Conservation (phyloP, 2,329 filamentous ascomycete species). For the Tolypocladium album region DNA sequence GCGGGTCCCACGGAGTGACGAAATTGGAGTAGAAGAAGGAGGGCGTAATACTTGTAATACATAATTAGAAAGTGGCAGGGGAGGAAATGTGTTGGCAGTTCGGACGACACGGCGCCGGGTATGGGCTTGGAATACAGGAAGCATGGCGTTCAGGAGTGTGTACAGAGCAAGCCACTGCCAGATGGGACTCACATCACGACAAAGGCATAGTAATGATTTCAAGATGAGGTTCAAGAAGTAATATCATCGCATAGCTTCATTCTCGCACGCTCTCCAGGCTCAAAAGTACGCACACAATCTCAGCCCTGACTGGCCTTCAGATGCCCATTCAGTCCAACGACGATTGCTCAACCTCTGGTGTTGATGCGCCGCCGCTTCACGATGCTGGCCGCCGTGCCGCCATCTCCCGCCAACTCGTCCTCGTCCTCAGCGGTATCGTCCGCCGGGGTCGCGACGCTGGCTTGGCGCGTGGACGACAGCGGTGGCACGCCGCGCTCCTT, state of each 20-base stretch:
- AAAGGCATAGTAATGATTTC: background rate
- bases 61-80: background rate
- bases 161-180: background rate
- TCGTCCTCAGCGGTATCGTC: conserved; percentile 39
- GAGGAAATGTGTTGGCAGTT: background rate
- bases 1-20: conserved; percentile 17
- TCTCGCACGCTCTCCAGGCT: background rate
- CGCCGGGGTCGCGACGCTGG: conserved; percentile 27
- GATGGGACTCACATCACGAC: background rate
- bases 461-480: conserved; percentile 20
- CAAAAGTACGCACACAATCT: background rate
- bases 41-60: background rate
- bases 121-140: too few species aligned
- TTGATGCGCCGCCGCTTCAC: conserved; percentile 25
- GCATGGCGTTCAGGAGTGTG: background rate
- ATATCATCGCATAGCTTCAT: background rate
- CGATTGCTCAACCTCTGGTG: conserved; percentile 17
- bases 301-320: background rate
- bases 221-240: background rate
- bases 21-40: conserved; percentile 11
- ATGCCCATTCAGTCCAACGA: background rate
- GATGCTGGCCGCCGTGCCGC: conserved; percentile 18
- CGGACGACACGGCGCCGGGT: background rate
- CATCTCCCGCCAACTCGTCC: conserved; percentile 35
- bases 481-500: conserved; percentile 32